Base-by-base conservation (phyloP, 805 yeast species). In the Ogataea pignaliae region DNA sequence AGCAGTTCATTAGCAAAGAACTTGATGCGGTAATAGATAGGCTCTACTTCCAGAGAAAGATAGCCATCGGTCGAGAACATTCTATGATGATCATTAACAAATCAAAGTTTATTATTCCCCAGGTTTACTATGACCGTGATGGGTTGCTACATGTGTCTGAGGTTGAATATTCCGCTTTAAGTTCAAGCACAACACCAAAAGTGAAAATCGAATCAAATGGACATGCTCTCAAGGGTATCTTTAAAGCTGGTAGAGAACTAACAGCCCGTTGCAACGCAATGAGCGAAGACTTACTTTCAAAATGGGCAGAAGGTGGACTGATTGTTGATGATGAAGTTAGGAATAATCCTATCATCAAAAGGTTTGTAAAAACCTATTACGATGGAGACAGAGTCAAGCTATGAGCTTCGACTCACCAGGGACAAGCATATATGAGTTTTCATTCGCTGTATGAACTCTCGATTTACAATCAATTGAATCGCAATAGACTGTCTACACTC, bases 41-140 rank as follows among this genome's bases (percentile, higher is more conserved):
- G 30, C 39, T 53, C 3, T 53, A 53, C 33, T 48, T 47, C 41
- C 54, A 50, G 36, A 42, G 57, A 41, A 48, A 44, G 33, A 53
- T 44, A 21, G 40, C 45, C 8, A 32, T 28, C 16, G 39, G 28
- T 16, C 39, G 46, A 30, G 41, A 32, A 4, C 46, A 47, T 5
- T 39, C 51, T 1, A 48, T 48, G 21, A 45, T 48, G 18, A 40
- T 48, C 12, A 37, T 41, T 5, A 37, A 47, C 12, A 46, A 44
- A 33, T 33, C 50, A 3, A 47, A 44, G 32, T 50, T 47, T 30
- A 47, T 50, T 29, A 41, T 53, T 30, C 57, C 57, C 8, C 51
- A 53, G 36, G 35, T 47, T 10, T 50, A 44, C 33, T 47, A 47
- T 42, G 46, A 47, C 11, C 14, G 29, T 10, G 29, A 43, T 2